Conservation (phyloP, 306 rosid genomes). For the Lagenaria siceraria region DNA sequence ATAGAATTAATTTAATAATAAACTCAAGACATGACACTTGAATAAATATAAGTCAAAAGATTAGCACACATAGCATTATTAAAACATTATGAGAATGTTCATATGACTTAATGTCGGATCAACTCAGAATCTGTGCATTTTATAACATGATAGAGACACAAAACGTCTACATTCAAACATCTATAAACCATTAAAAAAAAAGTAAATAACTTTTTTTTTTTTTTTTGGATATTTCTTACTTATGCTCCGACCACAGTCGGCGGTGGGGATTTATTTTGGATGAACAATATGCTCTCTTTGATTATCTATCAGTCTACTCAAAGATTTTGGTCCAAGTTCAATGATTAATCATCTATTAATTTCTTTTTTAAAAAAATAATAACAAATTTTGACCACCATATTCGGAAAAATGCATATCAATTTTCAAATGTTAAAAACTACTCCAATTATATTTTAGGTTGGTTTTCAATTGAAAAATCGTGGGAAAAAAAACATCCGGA, state of each 20-base stretch:
- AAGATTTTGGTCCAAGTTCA: background rate
- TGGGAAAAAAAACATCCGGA: no score
- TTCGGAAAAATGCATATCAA: no score
- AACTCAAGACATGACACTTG: no score
- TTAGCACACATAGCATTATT: background rate
- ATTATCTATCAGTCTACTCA: background rate
- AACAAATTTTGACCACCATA: no score
- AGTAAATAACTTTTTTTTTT: no score
- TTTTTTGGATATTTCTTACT: background rate
- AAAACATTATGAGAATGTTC: background rate
- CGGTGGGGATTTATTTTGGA: background rate
- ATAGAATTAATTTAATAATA: background rate
- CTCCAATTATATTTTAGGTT: no score
- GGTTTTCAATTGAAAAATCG: no score
- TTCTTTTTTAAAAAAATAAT: no score
- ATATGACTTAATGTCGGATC: background rate
- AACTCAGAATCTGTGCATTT: background rate
- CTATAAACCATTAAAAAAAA: background rate
- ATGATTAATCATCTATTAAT: no score
- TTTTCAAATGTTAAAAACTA: no score
- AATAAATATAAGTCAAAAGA: no score
- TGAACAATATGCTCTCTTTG: background rate
- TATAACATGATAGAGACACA: background rate
- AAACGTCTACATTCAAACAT: background rate
- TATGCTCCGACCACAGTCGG: background rate